Evolutionary conservation across 495 filamentous ascomycete genomes (phyloP).

Genomic region (Acidomyces sp.): DNA sequence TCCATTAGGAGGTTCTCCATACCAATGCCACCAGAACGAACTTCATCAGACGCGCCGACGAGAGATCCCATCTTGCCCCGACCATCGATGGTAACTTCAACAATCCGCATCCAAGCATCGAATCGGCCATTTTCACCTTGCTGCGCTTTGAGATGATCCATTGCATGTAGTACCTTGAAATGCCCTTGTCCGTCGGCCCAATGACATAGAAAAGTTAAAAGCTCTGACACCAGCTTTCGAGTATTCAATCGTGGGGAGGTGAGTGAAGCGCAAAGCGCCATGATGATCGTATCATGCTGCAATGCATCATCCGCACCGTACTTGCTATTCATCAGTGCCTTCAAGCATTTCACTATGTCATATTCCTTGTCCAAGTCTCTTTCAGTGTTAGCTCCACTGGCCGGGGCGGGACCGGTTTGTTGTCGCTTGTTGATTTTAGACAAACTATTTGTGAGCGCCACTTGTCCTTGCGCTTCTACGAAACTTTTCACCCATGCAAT

Average conservation of each 20-base stretch:
- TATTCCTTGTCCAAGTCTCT: slow-evolving; percentile 91
- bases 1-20: slow-evolving; percentile 99
- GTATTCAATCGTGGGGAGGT: slow-evolving; percentile 84
- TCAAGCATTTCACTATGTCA: slow-evolving; percentile 94
- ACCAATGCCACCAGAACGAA: slow-evolving; percentile 91
- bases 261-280: slow-evolving; percentile 74
- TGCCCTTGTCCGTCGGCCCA: slow-evolving; percentile 95
- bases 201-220: slow-evolving; percentile 92
- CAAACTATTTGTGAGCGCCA: slow-evolving; percentile 88
- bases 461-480: slow-evolving; percentile 93
- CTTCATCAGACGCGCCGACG: slow-evolving; percentile 92
- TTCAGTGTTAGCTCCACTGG: slow-evolving; percentile 47
- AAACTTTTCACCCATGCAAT: slow-evolving; percentile 96
- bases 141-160: slow-evolving; percentile 81
- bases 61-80: slow-evolving; percentile 97
- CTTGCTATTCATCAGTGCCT: slow-evolving; percentile 97
- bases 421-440: slow-evolving; percentile 82
- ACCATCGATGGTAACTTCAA: slow-evolving; percentile 93
- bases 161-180: slow-evolving; percentile 78
- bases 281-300: slow-evolving; percentile 73
- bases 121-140: slow-evolving; percentile 92
- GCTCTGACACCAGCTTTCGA: slow-evolving; percentile 88
- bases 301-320: slow-evolving; percentile 97
- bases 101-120: slow-evolving; percentile 97
- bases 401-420: slow-evolving; percentile 53